Evolutionary conservation across 345 rosid genomes (phyloP).

Genomic region (Populus pruinosa): DNA sequence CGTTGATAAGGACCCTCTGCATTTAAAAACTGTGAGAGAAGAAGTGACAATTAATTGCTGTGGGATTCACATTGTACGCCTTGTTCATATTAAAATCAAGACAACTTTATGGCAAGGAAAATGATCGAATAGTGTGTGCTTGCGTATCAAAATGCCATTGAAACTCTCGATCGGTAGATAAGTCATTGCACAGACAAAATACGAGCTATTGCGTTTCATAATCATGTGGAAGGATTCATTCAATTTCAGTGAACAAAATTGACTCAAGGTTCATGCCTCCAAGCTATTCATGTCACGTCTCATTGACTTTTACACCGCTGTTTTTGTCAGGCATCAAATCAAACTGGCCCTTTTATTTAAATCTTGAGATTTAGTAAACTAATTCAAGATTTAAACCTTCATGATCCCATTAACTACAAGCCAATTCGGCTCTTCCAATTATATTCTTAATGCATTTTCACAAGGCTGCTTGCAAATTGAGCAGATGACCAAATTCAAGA

Average conservation of each 20-base stretch:
- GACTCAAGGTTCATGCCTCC: background rate
- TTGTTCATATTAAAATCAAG: background rate
- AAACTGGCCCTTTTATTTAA: too few species aligned
- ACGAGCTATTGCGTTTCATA: constrained; percentile 34
- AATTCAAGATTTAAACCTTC: too few species aligned
- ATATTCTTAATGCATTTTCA: too few species aligned
- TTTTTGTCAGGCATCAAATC: too few species aligned
- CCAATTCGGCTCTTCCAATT: too few species aligned
- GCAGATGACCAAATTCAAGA: too few species aligned
- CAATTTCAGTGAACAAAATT: background rate
- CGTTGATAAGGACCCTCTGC: constrained; percentile 10
- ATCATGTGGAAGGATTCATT: background rate
- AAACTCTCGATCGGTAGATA: constrained; percentile 1
- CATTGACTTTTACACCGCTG: background rate
- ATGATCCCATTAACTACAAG: too few species aligned
- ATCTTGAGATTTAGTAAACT: too few species aligned
- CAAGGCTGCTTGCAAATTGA: too few species aligned
- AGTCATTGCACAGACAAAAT: constrained; percentile 23
- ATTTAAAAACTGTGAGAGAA: background rate
- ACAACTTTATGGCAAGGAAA: background rate
- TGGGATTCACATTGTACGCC: constrained; percentile 14
- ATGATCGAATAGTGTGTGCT: background rate
- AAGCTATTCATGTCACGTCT: background rate
- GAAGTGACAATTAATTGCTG: background rate
- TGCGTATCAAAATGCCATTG: background rate